Evolutionary conservation across 495 filamentous ascomycete species (phyloP).

Genomic region (Neurospora sp.): DNA sequence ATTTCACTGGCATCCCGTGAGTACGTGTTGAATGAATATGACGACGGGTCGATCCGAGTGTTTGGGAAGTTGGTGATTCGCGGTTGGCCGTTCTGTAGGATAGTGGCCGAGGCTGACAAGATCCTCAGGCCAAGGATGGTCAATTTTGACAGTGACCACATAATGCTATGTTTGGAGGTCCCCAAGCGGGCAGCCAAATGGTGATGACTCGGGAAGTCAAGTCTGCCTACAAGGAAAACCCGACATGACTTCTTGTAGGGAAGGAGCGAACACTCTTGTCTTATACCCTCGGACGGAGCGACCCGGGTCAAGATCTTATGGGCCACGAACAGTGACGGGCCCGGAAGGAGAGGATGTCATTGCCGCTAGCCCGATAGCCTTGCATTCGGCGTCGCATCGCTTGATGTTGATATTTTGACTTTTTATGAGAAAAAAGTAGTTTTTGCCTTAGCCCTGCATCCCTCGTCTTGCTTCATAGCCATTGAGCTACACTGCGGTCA

Average conservation of each 20-base stretch:
- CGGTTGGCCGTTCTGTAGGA: slow-evolving; percentile 56
- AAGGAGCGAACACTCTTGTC: background rate
- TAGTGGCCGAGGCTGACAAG: slow-evolving; percentile 30
- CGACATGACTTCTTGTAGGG: background rate
- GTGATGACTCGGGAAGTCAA: background rate
- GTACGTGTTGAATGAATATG: slow-evolving; percentile 39
- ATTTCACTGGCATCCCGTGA: slow-evolving; percentile 46
- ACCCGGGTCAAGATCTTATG: background rate
- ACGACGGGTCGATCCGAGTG: slow-evolving; percentile 32
- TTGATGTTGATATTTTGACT: background rate
- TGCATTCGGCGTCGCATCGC: background rate
- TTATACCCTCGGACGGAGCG: background rate
- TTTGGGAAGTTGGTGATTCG: slow-evolving; percentile 35
- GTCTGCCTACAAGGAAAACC: background rate
- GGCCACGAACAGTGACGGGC: background rate
- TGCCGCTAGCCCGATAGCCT: background rate
- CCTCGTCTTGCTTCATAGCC: background rate
- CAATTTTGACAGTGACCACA: slow-evolving; percentile 14
- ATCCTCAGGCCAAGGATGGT: slow-evolving; percentile 18
- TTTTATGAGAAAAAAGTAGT: background rate
- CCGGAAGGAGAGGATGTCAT: background rate
- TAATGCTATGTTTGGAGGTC: background rate
- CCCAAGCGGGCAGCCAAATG: background rate
- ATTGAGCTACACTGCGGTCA: background rate
- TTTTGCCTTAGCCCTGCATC: background rate